phyloP scores from a whole-genome alignment of 176 grass and related monocot genomes.

The Areca catechu region DNA sequence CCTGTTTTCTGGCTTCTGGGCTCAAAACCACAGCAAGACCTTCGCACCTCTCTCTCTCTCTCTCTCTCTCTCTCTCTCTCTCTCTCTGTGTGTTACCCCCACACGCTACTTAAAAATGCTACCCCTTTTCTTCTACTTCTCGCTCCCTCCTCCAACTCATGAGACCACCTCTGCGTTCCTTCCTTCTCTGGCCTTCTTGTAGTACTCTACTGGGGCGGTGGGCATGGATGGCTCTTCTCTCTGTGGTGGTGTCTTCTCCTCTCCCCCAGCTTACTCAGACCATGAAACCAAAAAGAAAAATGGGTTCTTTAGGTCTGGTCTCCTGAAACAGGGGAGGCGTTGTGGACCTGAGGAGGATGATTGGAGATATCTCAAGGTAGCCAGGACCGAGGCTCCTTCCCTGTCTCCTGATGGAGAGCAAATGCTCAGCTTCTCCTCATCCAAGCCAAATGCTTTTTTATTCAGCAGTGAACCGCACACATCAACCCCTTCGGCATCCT shows the following conservation, averaged over 20 bases:
- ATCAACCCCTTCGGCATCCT: neutral
- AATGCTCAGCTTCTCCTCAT: neutral
- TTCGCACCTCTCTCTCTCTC: too few relatives aligned
- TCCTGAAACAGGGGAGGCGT: too few relatives aligned
- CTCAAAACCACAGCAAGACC: too few relatives aligned
- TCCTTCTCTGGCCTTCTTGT: too few relatives aligned
- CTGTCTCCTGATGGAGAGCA: neutral
- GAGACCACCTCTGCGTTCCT: too few relatives aligned
- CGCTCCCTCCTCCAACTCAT: too few relatives aligned
- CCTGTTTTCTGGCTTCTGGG: too few relatives aligned
- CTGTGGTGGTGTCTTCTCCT: neutral
- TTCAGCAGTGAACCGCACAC: too few relatives aligned
- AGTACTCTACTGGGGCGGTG: neutral
- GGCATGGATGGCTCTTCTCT: constrained; percentile 2
- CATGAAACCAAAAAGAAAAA: neutral
- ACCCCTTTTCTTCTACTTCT: too few relatives aligned
- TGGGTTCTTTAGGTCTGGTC: neutral
- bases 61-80: too few relatives aligned
- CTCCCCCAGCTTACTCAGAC: neutral
- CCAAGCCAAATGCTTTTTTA: neutral
- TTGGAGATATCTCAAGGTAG: constrained; percentile 2
- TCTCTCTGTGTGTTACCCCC: too few relatives aligned
- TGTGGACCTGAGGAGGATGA: neutral
- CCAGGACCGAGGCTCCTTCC: neutral
- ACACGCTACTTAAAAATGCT: too few relatives aligned